These are phyloP conservation scores for Lunularia cruciata DNA, from an alignment of 225 moss, liverwort and hornwort genomes.

Conservation along the genomic window DNA sequence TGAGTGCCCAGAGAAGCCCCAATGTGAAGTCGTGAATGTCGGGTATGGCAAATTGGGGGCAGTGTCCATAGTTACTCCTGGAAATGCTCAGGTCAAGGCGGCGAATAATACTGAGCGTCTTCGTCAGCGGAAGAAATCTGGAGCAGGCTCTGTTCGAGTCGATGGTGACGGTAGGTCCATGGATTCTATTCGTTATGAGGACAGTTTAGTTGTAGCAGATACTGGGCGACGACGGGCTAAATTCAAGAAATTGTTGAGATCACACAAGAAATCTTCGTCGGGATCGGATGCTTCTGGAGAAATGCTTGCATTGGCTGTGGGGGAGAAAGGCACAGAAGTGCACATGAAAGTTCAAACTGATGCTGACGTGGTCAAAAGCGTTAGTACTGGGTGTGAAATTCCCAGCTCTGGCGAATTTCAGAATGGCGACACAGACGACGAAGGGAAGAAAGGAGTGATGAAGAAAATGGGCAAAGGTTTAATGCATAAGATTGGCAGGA, in stretches of 20 bases:
- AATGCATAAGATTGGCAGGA: constrained; percentile 6
- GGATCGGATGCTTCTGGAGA: constrained; percentile 20
- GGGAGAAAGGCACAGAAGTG: constrained; percentile 40
- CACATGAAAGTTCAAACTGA: constrained; percentile 29
- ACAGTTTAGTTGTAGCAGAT: neutral
- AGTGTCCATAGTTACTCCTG: constrained; percentile 42
- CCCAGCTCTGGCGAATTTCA: constrained; percentile 18
- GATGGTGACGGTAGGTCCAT: neutral
- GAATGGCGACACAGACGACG: neutral
- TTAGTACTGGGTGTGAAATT: constrained; percentile 3
- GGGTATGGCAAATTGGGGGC: constrained; percentile 30
- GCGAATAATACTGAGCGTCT: constrained; percentile 4
- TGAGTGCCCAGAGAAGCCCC: constrained; percentile 6
- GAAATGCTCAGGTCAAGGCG: constrained; percentile 30
- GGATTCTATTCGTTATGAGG: neutral
- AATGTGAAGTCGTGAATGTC: constrained; percentile 28
- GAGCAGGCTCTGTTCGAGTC: neutral
- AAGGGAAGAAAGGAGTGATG: neutral
- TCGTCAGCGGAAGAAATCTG: constrained; percentile 14
- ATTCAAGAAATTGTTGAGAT: constrained; percentile 12
- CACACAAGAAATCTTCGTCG: neutral
- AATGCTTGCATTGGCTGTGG: constrained; percentile 12
- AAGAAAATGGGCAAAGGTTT: constrained; percentile 10
- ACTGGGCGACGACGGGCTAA: neutral
- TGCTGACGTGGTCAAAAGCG: constrained; percentile 16